Percentiles rank a stretch among this genome's conserved stretches.
phyloP scores from a whole-genome alignment of 2,329 filamentous ascomycete genomes.

The Fonsecaea nubica region DNA sequence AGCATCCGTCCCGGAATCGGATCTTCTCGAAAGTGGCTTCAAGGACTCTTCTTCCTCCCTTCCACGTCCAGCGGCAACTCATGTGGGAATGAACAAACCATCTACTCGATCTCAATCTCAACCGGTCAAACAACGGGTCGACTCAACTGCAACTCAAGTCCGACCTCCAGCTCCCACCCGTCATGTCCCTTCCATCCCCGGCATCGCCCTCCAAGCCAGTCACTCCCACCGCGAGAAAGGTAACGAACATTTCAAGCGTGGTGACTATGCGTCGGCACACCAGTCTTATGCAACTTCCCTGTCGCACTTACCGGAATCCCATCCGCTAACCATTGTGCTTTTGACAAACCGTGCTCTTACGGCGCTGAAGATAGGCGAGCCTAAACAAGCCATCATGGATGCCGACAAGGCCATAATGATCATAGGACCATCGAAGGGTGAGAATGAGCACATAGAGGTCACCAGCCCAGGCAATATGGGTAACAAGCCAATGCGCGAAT shows the following conservation, averaged over 20 bases:
- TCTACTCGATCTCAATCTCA: slow-evolving; percentile 43
- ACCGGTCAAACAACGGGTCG: slow-evolving; percentile 23
- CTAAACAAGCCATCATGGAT: slow-evolving; percentile 83
- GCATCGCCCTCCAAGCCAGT: slow-evolving; percentile 74
- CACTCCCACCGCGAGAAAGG: slow-evolving; percentile 80
- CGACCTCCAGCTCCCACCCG: slow-evolving; percentile 52
- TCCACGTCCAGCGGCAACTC: slow-evolving; percentile 42
- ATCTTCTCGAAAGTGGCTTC: slow-evolving; percentile 65
- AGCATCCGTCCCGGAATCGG: slow-evolving; percentile 58
- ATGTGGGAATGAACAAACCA: slow-evolving; percentile 45
- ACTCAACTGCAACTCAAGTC: slow-evolving; percentile 24
- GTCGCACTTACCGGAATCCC: slow-evolving; percentile 72
- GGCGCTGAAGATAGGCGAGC: slow-evolving; percentile 87
- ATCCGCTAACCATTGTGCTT: slow-evolving; percentile 86
- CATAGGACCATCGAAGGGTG: slow-evolving; percentile 79
- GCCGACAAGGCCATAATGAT: slow-evolving; percentile 79
- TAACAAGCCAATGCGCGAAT: slow-evolving; percentile 83
- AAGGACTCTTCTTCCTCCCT: slow-evolving; percentile 25
- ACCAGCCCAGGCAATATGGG: slow-evolving; percentile 64
- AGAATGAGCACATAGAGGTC: slow-evolving; percentile 78
- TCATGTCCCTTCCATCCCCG: slow-evolving; percentile 68
- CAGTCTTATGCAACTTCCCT: slow-evolving; percentile 81
- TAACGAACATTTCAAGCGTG: slow-evolving; percentile 88
- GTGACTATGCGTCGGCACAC: slow-evolving; percentile 88
- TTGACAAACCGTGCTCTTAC: slow-evolving; percentile 91